Evolutionary conservation across 257 asterid species (phyloP).

Genomic region (Cynanchum wilfordii): DNA sequence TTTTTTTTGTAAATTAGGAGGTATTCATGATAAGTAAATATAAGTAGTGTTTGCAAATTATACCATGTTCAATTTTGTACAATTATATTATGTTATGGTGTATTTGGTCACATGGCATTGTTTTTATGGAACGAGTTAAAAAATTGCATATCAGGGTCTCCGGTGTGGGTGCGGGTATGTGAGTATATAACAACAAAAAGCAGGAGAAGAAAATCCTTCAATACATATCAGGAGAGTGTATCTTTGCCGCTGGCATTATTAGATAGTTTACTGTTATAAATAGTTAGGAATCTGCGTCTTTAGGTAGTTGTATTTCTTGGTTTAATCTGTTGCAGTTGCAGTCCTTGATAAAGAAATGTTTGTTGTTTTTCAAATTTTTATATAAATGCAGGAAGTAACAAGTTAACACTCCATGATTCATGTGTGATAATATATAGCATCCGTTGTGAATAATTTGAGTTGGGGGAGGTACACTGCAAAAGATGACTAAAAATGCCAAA

Average conservation of each 20-base stretch:
- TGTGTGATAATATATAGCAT: background rate
- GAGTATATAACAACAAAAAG: too few species aligned
- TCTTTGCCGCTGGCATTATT: background rate
- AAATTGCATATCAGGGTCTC: background rate
- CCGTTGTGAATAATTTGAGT: background rate
- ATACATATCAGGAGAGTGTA: background rate
- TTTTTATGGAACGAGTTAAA: background rate
- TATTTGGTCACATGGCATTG: background rate
- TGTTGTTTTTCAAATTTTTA: background rate
- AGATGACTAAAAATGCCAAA: too few species aligned
- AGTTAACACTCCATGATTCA: background rate
- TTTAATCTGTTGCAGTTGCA: background rate
- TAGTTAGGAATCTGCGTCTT: background rate
- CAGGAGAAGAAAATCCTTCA: too few species aligned
- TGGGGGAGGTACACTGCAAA: too few species aligned
- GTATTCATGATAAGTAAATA: background rate
- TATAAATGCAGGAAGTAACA: too few species aligned
- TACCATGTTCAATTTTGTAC: background rate
- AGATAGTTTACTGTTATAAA: background rate
- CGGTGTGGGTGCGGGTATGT: too few species aligned
- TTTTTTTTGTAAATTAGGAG: slow-evolving; percentile 4
- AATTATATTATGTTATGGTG: background rate
- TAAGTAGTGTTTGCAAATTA: background rate
- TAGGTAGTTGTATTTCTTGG: background rate
- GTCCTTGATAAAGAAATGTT: background rate